Percentiles rank a stretch among this genome's conserved stretches.
phyloP scores from a whole-genome alignment of 1,139 yeast species.

The Suhomyces chickasaworum region DNA sequence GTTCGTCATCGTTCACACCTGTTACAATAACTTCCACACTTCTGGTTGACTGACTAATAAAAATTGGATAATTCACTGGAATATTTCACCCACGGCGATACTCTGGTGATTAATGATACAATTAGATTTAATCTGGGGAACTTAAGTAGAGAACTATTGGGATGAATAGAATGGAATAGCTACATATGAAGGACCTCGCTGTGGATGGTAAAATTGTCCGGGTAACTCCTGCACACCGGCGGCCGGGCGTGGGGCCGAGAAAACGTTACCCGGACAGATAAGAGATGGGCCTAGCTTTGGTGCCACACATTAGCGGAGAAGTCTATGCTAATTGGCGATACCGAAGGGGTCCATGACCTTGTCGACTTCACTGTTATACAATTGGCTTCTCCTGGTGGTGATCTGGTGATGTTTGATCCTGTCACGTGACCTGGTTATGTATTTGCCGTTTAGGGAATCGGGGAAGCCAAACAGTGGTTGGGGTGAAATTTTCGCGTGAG shows the following conservation, averaged over 20 bases:
- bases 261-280: conserved; percentile 10
- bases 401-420: too few relatives aligned
- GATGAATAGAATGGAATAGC: conserved; percentile 2
- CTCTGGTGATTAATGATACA: conserved; percentile 5
- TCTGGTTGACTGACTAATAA: background rate
- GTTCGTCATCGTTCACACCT: conserved; percentile 35
- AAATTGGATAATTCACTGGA: background rate
- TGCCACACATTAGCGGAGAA: too few relatives aligned
- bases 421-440: conserved; percentile 1
- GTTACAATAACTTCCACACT: conserved; percentile 1
- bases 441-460: background rate
- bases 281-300: background rate
- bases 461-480: too few relatives aligned
- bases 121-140: conserved; percentile 1
- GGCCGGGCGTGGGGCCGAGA: conserved; percentile 6
- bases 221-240: conserved; percentile 10
- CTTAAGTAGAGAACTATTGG: conserved; percentile 1
- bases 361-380: background rate
- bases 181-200: conserved; percentile 7
- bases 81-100: background rate
- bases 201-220: conserved; percentile 14
- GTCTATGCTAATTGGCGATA: too few relatives aligned
- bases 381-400: background rate
- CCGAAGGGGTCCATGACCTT: too few relatives aligned
- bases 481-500: too few relatives aligned